Base-by-base conservation (phyloP, 257 asterid genomes). In the Solanum pimpinellifolium region DNA sequence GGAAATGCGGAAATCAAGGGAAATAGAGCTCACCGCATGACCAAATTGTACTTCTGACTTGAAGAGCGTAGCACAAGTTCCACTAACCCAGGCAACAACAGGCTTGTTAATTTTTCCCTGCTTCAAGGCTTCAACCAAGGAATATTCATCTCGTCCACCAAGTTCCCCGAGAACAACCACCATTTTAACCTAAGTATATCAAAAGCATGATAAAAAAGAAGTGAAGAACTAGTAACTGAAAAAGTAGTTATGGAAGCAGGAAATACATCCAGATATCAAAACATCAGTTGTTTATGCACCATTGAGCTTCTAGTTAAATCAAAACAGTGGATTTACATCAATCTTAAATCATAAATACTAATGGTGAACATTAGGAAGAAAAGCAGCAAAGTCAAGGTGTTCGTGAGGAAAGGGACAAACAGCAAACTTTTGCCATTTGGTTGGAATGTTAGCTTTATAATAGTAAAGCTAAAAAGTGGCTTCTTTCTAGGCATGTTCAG, bases 1-100 rank as follows among this genome's bases (percentile, higher is more conserved):
- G 23, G 44, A 72, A 39, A 84, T 42, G 33, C 2, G 2, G 66
- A 42, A 21, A 73, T 44, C 27, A 84, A 82, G 87, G 89, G 78
- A 74, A 39, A 25, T 88, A 74, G 72, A 73, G 88, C 98, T 94
- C 91, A 97, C 99, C 93, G 99, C 99, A 88, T 97, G 99, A 88
- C 99, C 99, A 90, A 97, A 97, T 89, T 97, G 99, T 49, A 97
- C 99, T 96, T 97, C 99, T n/a, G 99, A 97, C 90, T 96, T 97
- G 94, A 97, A 97, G 89, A 97, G 99, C 49, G 82, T 96, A 42
- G 99, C 99, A 80, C 99, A 97, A 83, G 99, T 97, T 88, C 99
- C 99, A 90, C 99, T 97, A 89, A 97, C 99, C 99, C 99, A 97
- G 85, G 99, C 99, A 88, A 93, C 98, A 69, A 97, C 98, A 52